Percentiles rank a stretch among this genome's conserved stretches.
These are phyloP conservation scores for Colletotrichum musicola DNA, from an alignment of 2,329 filamentous ascomycete species.

Conservation along the genomic window DNA sequence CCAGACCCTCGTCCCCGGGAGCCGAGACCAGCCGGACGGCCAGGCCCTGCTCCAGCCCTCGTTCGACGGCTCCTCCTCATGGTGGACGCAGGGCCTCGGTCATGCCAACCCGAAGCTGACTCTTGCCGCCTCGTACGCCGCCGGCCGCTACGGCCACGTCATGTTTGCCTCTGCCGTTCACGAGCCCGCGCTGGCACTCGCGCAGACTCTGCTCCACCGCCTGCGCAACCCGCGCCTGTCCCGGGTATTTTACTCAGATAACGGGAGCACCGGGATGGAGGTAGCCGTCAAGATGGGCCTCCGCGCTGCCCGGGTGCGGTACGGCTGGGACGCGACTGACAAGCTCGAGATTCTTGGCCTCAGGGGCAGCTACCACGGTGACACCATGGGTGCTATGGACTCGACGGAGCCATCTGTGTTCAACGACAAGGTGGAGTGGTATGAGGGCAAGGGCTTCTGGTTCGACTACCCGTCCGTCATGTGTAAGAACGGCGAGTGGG, in stretches of 20 bases:
- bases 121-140: conserved; percentile 82
- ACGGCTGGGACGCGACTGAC: conserved; percentile 71
- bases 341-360: conserved; percentile 79
- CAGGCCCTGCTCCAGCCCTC: conserved; percentile 68
- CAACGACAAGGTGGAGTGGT: conserved; percentile 91
- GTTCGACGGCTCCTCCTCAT: conserved; percentile 88
- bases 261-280: conserved; percentile 86
- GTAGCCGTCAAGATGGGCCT: conserved; percentile 89
- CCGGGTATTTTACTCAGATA: conserved; percentile 86
- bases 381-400: conserved; percentile 92
- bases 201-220: conserved; percentile 71
- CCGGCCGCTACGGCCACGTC: conserved; percentile 87
- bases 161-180: conserved; percentile 90
- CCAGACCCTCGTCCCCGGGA: conserved; percentile 61
- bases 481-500: conserved; percentile 76
- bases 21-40: background rate
- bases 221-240: conserved; percentile 74
- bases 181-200: conserved; percentile 78
- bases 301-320: conserved; percentile 74
- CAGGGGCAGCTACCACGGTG: conserved; percentile 86
- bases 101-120: conserved; percentile 80
- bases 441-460: conserved; percentile 83
- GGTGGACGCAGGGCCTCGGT: conserved; percentile 92
- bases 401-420: conserved; percentile 81
- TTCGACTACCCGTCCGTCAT: conserved; percentile 82